These are phyloP conservation scores for Yamadazyma pseudoaaseri DNA, from an alignment of 1,139 yeast genomes.

Conservation along the genomic window DNA sequence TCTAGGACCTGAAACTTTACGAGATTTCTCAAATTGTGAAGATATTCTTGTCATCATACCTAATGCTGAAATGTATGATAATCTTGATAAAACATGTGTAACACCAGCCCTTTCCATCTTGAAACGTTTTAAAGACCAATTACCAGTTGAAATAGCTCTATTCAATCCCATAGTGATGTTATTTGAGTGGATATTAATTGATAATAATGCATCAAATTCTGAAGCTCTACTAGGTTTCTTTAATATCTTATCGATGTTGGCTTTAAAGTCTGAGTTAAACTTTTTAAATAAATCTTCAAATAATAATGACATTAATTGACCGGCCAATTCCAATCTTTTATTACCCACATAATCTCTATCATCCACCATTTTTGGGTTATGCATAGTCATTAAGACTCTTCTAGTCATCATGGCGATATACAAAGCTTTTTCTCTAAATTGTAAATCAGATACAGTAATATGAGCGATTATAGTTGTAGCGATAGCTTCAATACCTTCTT, in stretches of 20 bases:
- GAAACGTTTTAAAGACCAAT: conserved; percentile 97
- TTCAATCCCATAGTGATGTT: conserved; percentile 93
- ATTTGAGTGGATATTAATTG: conserved; percentile 86
- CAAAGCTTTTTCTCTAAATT: conserved; percentile 90
- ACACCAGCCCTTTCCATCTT: conserved; percentile 99
- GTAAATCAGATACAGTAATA: conserved; percentile 79
- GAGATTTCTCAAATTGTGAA: conserved; percentile 94
- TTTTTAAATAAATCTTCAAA: conserved; percentile 97
- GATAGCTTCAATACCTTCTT: conserved; percentile 96
- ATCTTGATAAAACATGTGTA: conserved; percentile 88
- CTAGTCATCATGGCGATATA: conserved; percentile 97
- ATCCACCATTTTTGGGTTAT: conserved; percentile 92
- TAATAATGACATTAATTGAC: conserved; percentile 89
- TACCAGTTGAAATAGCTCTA: conserved; percentile 96
- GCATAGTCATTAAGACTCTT: conserved; percentile 93
- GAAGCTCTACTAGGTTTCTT: conserved; percentile 93
- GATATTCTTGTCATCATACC: conserved; percentile 99
- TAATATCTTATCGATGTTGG: conserved; percentile 88
- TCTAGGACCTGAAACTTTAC: conserved; percentile 98
- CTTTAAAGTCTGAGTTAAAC: conserved; percentile 90
- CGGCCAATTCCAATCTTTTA: conserved; percentile 94
- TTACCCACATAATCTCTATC: conserved; percentile 99
- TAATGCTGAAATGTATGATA: conserved; percentile 89
- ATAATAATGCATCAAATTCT: conserved; percentile 89
- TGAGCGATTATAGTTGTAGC: conserved; percentile 98